Base-by-base conservation (phyloP, 164 flowering plant genomes). In the Magnolia officinalis region DNA sequence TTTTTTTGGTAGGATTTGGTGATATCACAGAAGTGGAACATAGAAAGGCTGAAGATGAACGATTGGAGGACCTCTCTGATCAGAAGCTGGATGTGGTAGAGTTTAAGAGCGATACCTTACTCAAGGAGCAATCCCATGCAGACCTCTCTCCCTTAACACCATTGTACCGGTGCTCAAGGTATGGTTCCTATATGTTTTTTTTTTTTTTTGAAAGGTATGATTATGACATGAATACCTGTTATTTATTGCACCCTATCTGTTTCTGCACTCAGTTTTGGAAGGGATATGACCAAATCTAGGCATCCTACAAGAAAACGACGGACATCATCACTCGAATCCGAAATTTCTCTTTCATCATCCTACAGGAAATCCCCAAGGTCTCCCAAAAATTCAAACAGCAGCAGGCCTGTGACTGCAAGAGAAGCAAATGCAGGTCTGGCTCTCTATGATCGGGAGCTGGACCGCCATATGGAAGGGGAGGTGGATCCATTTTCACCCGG, bases 131-230 rank as follows among this genome's bases (percentile, higher is more conserved):
- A 31, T 70, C 63, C 67, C 75, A 85, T 81, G 76, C 81, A 10
- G 84, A 80, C n/a, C 78, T 82, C 70, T 80, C 86, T 21, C 90
- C 89, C 18, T 8, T 71, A 29, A 87, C 89, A 52, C 89, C 92
- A 72, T 78, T 85, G 75, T 70, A 88, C 61, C 83, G 69, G 21
- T 67, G 67, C 65, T 80, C 75, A 20, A 72, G 21, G 71, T 75
- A 31, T 20, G 72, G n/a, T 31, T 45, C 21, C 74, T 68, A 11
- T 8, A 20, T 49, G 55, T 19, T 70, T 24, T 45, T 74, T 23
- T 11, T 11, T 24, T 65, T 14, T 20, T 65, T 21, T 24, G 24
- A 65, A 65, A 65, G 8, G 14, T 37, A 45, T 45, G 29, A 16
- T 24, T 29, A 26, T 68, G 19, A 16, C 29, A 24, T 19, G 26